Evolutionary conservation across 1,284 basidiomycete species (phyloP), one percentile per base, ranked within the genome.

Genomic region (Xerocomus minutiporus): DNA sequence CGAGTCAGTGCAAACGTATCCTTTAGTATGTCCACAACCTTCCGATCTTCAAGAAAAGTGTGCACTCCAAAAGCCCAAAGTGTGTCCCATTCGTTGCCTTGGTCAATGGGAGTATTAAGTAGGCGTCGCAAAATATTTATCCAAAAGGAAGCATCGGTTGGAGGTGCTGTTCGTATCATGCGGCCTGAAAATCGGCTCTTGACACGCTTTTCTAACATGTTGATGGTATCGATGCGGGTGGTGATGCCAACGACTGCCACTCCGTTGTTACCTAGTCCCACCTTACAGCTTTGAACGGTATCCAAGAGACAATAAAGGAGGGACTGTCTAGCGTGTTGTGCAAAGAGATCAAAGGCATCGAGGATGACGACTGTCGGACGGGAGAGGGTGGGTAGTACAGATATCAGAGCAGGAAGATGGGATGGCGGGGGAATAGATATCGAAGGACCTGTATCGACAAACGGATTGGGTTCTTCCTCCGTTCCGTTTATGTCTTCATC

Each of bases 141-240:
- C 84, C 88, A 92, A 26, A 73, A 69, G 6, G 74, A 64, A 4
- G 83, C 57, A 11, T 71, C 72, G 6, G 74, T 63, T 0, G 86
- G 82, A 20, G 85, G 80, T 0, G 82, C 77, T 7, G 91, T 85
- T 48, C 91, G 81, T 58, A 94, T 78, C 62, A 93, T 89, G 46
- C 94, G 79, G 35, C 93, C 92, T 5, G 93, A 96, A 72, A 97
- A 98, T 6, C 94, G 83, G 59, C 92, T 96, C 71, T 97, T 96
- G 48, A 97, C 94, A 45, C 94, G 80, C 68, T 98, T 97, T 69
- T 98, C 94, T 6, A 98, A 75, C 8, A 91, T 72, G 52, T 91
- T 88, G 54, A 96, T 80, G n/a, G 91, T 88, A 62, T 97, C 93
- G 13, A 93, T 78, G 15, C 93, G 83, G 31, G 82, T 82, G 0